A percentile compares a stretch with the other conserved stretches of the same genome.
phyloP scores from a whole-genome alignment of 2,329 filamentous ascomycete genomes.

The Colletotrichum sp. region DNA sequence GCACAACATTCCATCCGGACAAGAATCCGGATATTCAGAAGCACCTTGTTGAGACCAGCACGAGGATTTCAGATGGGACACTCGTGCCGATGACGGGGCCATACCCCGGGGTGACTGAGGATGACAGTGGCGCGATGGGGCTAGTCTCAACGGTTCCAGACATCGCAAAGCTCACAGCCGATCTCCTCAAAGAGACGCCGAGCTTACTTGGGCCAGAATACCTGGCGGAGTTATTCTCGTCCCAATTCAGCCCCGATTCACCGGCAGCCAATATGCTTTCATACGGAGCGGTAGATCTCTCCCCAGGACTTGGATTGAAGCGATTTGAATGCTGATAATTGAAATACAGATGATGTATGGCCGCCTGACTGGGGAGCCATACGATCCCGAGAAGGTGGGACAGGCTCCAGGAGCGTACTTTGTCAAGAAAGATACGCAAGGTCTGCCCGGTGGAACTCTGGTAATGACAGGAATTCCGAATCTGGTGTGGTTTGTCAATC shows the following conservation, averaged over 20 bases:
- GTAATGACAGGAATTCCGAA: not conserved
- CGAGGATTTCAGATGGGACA: not conserved
- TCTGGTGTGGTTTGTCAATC: not conserved
- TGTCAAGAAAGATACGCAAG: not conserved
- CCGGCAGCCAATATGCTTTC: not conserved
- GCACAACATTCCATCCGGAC: not conserved
- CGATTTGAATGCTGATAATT: not conserved
- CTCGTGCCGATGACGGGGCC: not conserved
- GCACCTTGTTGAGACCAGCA: not conserved
- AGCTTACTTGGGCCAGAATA: not conserved
- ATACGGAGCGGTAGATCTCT: not conserved
- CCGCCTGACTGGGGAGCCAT: not conserved
- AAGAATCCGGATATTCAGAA: not conserved
- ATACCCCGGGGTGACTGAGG: not conserved
- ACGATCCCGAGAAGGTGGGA: not conserved
- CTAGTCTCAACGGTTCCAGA: not conserved
- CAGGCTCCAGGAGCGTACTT: not conserved
- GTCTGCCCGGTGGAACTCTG: not conserved
- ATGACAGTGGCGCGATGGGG: not conserved
- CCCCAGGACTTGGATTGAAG: not conserved
- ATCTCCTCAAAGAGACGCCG: not conserved
- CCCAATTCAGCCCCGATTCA: not conserved
- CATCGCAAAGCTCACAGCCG: not conserved
- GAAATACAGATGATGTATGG: not conserved
- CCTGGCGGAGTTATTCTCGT: not conserved